phyloP scores from a whole-genome alignment of 257 asterid species.

The Agastache rugosa region DNA sequence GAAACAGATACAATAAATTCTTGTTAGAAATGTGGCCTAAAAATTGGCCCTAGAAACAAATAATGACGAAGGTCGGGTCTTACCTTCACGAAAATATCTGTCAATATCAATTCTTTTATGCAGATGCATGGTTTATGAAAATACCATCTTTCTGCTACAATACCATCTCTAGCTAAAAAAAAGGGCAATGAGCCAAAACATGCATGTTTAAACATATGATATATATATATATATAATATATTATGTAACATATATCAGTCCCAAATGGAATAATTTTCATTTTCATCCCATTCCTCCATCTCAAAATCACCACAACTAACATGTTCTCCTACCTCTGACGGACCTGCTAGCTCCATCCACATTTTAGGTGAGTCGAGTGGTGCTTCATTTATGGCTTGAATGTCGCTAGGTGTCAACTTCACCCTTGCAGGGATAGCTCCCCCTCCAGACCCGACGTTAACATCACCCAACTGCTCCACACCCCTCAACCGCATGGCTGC shows the following conservation, averaged over 20 bases:
- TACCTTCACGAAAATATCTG: neutral
- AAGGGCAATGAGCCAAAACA: neutral
- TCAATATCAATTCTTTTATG: slow-evolving; percentile 9
- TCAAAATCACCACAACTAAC: slow-evolving; percentile 25
- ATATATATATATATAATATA: neutral
- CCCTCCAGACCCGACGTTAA: neutral
- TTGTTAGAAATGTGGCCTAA: slow-evolving; percentile 34
- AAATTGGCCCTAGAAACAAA: slow-evolving; percentile 31
- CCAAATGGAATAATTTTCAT: slow-evolving; percentile 51
- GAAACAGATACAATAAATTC: slow-evolving; percentile 25
- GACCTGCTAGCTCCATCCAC: slow-evolving; percentile 58
- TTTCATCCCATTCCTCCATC: slow-evolving; percentile 42
- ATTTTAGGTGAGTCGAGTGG: slow-evolving; percentile 71
- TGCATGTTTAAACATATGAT: neutral
- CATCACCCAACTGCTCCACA: slow-evolving; percentile 13
- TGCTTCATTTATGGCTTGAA: slow-evolving; percentile 68
- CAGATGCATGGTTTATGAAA: slow-evolving; percentile 1
- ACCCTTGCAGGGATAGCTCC: slow-evolving; percentile 42
- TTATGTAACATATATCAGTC: slow-evolving; percentile 35
- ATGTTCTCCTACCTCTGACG: slow-evolving; percentile 25
- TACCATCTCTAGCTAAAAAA: slow-evolving; percentile 4
- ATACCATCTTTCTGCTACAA: slow-evolving; percentile 27
- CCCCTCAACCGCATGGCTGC: slow-evolving; percentile 51
- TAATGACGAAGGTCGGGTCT: slow-evolving; percentile 2
- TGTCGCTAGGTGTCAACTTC: slow-evolving; percentile 56